Base-by-base conservation (phyloP, 768 basidiomycete genomes). In the Tulasnella sp. region DNA sequence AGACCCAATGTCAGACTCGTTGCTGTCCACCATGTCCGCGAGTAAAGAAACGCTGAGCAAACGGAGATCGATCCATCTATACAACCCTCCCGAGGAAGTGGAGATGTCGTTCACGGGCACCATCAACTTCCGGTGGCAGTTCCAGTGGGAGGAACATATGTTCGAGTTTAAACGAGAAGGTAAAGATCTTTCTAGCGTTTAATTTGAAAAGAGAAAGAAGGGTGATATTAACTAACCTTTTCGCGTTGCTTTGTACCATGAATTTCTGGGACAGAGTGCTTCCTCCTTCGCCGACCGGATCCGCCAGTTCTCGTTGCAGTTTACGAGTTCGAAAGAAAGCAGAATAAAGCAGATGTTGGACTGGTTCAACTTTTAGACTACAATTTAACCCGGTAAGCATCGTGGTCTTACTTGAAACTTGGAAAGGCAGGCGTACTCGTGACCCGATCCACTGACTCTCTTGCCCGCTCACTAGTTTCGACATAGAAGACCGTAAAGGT, bases 271-370 rank as follows among this genome's bases (percentile, higher is more conserved):
- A 7, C 34, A 59, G 68, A 68, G 75, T 93, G 91, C 79, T 93
- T 84, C 79, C 86, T 94, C 79, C 79, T 93, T 52, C 86, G 92
- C 26, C 93, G 93, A 77, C 92, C 92, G 9, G 92, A 94, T 75
- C 92, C 92, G 6, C 90, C 92, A 4, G 91, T 94, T 1, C 85
- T 93, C 11, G 89, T 94, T 14, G 91, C 91, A 0, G 83, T 92
- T 35, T 92, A 90, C 2, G 92, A 89, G 17, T 36, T 62, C 77
- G 92, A 92, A 73, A 1, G 88, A 89, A 7, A 83, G 86, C 44
- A 36, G 17, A 41, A 71, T 14, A 36, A 40, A n/a, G 17, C 35
- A 6, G 42, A 52, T 6, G 32, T 71, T 26, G 69, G 69, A 29
- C 47, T 59, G 29, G 82, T 92, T 35, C 92, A 94, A 77, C 86